A percentile compares a stretch with the other conserved stretches of the same genome.
These are phyloP conservation scores for Fistulifera pelliculosa DNA, from an alignment of 108 stramenopile species.

Conservation along the genomic window DNA sequence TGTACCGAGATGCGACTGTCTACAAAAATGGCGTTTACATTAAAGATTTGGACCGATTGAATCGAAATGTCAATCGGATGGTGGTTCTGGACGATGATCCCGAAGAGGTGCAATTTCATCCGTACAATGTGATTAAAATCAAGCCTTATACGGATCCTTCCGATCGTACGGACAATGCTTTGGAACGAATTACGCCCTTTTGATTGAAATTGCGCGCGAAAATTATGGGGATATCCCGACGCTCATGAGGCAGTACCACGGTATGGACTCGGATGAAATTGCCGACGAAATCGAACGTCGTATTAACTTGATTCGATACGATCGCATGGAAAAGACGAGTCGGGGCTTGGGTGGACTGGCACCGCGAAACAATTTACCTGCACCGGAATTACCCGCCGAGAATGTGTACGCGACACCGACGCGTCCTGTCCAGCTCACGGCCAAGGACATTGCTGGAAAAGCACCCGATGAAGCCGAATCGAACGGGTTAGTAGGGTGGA, in stretches of 20 bases:
- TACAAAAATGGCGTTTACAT: constrained; percentile 89
- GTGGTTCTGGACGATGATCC: constrained; percentile 94
- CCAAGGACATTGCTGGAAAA: constrained; percentile 79
- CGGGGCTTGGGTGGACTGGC: constrained; percentile 68
- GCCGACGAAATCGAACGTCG: constrained; percentile 80
- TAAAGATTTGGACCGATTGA: constrained; percentile 88
- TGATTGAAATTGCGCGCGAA: constrained; percentile 81
- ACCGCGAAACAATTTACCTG: constrained; percentile 31
- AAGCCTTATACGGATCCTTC: constrained; percentile 86
- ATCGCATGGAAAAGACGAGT: constrained; percentile 30
- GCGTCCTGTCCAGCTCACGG: constrained; percentile 49
- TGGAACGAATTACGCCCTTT: constrained; percentile 78
- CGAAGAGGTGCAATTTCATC: constrained; percentile 72
- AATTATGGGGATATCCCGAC: constrained; percentile 65
- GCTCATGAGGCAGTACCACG: constrained; percentile 57
- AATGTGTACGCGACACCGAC: constrained; percentile 3
- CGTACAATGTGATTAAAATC: constrained; percentile 89
- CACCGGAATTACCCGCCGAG: constrained; percentile 46
- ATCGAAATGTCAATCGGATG: constrained; percentile 80
- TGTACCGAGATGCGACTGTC: constrained; percentile 88
- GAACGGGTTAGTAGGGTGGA: constrained; percentile 59
- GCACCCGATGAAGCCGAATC: constrained; percentile 32
- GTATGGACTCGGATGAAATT: constrained; percentile 84
- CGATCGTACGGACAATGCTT: constrained; percentile 60
- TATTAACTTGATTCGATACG: constrained; percentile 35